These are phyloP conservation scores for Xylariales sp. DNA, from an alignment of 2,329 filamentous ascomycete genomes.

Conservation along the genomic window DNA sequence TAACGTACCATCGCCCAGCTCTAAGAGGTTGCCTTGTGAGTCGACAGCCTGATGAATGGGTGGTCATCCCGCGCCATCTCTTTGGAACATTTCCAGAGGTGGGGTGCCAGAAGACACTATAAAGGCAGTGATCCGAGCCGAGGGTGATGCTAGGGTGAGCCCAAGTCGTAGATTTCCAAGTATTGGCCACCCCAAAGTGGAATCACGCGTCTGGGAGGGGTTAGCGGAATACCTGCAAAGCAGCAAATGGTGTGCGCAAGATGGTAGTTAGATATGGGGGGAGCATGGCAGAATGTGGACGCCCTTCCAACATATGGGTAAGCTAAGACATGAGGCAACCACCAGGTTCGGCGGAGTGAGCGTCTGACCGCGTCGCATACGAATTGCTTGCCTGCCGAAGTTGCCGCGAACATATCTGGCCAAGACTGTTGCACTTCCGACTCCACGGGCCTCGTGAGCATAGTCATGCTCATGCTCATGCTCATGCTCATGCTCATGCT, in stretches of 20 bases:
- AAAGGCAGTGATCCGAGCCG: not conserved
- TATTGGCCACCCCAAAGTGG: conserved; percentile 1
- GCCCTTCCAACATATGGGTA: not conserved
- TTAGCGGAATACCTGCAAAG: conserved; percentile 1
- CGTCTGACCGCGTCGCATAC: conserved; percentile 3
- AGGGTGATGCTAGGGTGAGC: conserved; percentile 2
- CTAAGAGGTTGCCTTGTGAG: conserved; percentile 9
- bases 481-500: too few species aligned
- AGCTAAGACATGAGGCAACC: conserved; percentile 10
- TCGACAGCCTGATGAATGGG: conserved; percentile 7
- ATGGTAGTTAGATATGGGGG: conserved; percentile 6
- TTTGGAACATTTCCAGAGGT: conserved; percentile 1
- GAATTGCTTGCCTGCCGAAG: conserved; percentile 5
- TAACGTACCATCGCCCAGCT: conserved; percentile 3
- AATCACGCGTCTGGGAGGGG: conserved; percentile 8
- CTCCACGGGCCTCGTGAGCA: conserved; percentile 5
- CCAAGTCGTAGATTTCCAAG: not conserved
- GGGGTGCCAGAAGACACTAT: conserved; percentile 1
- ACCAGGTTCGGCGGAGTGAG: not conserved
- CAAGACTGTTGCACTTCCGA: conserved; percentile 4
- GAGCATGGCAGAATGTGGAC: not conserved
- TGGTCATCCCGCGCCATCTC: conserved; percentile 8
- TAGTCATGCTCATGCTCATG: conserved; percentile 9
- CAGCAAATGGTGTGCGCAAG: not conserved
- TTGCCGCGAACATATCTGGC: conserved; percentile 3